These are phyloP conservation scores for Pseudogymnoascus sp. DNA, from an alignment of 2,329 filamentous ascomycete genomes.

Conservation along the genomic window DNA sequence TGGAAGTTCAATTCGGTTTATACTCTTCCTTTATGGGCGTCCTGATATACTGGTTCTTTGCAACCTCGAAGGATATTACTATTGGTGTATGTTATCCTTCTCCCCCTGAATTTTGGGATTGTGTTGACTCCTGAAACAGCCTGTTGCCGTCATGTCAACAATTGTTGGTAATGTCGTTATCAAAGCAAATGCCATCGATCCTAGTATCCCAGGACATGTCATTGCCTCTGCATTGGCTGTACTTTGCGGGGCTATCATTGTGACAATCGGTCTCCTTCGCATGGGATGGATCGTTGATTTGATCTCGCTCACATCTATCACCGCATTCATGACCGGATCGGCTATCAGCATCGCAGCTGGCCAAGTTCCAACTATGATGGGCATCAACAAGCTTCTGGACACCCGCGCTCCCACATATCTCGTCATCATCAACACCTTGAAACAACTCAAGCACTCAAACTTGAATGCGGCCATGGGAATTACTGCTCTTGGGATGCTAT, in stretches of 20 bases:
- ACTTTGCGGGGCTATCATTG: conserved; percentile 67
- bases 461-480: conserved; percentile 84
- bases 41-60: conserved; percentile 93
- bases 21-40: conserved; percentile 97
- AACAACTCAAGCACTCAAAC: conserved; percentile 55
- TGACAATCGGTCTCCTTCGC: conserved; percentile 68
- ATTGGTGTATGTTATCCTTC: conserved; percentile 60
- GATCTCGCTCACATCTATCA: conserved; percentile 82
- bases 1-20: conserved; percentile 76
- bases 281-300: conserved; percentile 88
- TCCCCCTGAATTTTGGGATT: neutral
- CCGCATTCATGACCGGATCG: conserved; percentile 94
- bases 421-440: conserved; percentile 76
- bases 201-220: conserved; percentile 50
- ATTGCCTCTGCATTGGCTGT: conserved; percentile 74
- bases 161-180: conserved; percentile 75
- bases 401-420: conserved; percentile 70
- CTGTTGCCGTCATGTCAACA: conserved; percentile 91
- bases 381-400: conserved; percentile 50
- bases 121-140: conserved; percentile 37
- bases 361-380: conserved; percentile 75
- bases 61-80: conserved; percentile 96
- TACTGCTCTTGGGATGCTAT: conserved; percentile 70
- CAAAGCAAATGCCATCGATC: conserved; percentile 47
- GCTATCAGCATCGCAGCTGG: conserved; percentile 80